Percentiles rank a stretch among this genome's conserved stretches.
Evolutionary conservation across 2,329 filamentous ascomycete genomes (phyloP).

Genomic region (Fusarium subtropicale): DNA sequence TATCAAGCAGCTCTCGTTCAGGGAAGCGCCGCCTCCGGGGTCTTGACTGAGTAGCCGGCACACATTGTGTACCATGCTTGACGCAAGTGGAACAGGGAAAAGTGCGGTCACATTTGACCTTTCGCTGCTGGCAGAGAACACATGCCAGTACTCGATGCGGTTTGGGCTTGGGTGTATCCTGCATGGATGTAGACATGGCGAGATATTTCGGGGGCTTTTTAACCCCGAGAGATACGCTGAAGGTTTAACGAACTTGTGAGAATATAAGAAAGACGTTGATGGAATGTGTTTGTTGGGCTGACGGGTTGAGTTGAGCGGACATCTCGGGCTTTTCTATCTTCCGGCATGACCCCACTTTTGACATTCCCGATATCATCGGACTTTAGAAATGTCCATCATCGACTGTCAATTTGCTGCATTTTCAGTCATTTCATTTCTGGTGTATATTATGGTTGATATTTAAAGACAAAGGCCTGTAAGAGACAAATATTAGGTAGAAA

Average conservation of each 20-base stretch:
- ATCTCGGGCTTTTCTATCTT: conserved; percentile 20
- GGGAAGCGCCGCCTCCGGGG: conserved; percentile 59
- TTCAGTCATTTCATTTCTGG: background rate
- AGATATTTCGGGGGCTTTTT: background rate
- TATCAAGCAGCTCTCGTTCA: conserved; percentile 69
- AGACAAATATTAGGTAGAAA: too few relatives aligned
- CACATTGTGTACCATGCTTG: conserved; percentile 58
- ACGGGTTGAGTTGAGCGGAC: background rate
- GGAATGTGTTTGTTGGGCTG: background rate
- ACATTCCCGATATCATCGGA: background rate
- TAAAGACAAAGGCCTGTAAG: too few relatives aligned
- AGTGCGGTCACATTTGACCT: conserved; percentile 70
- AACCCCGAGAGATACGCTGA: background rate
- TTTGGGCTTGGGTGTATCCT: conserved; percentile 16
- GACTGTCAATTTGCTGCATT: conserved; percentile 9
- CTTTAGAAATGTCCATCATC: conserved; percentile 10
- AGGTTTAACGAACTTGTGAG: too few relatives aligned
- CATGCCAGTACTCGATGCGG: conserved; percentile 59
- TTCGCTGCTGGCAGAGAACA: conserved; percentile 72
- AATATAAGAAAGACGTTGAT: background rate
- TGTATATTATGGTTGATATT: background rate
- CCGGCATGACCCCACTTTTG: conserved; percentile 21
- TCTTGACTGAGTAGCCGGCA: conserved; percentile 52
- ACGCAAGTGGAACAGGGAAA: conserved; percentile 68
- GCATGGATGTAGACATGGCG: conserved; percentile 10